Evolutionary conservation across 1,284 basidiomycete species (phyloP).

Genomic region (Ceratobasidium sp.): DNA sequence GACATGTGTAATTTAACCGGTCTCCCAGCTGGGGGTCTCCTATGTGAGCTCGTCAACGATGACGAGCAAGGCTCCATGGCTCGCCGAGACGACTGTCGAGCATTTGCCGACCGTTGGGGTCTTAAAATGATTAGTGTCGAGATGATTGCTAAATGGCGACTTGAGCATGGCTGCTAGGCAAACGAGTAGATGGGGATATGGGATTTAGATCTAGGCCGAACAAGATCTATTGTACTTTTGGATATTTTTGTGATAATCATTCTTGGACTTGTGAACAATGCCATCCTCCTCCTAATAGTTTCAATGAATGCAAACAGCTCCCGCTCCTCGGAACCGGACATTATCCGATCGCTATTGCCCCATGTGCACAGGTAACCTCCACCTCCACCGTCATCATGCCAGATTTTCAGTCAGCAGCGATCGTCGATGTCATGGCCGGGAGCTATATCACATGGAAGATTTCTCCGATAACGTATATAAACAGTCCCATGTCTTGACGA

Average conservation of each 20-base stretch:
- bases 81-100: constrained; percentile 89
- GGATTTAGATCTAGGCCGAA: neutral
- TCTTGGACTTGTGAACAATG: too few relatives aligned
- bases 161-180: constrained; percentile 19
- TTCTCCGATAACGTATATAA: too few relatives aligned
- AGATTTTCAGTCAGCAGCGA: neutral
- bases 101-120: constrained; percentile 91
- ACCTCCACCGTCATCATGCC: constrained; percentile 16
- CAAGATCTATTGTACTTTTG: constrained; percentile 1
- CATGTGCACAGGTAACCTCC: constrained; percentile 8
- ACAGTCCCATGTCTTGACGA: too few relatives aligned
- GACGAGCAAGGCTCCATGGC: constrained; percentile 93
- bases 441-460: too few relatives aligned
- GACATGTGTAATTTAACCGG: constrained; percentile 87
- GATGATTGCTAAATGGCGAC: constrained; percentile 55
- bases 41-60: constrained; percentile 97
- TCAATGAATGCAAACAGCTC: neutral
- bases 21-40: constrained; percentile 80
- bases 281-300: neutral
- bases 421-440: neutral
- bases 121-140: constrained; percentile 95
- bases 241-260: constrained; percentile 7
- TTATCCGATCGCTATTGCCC: neutral
- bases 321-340: neutral
- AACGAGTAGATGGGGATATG: too few relatives aligned